Conservation (phyloP, 23 red algal species). For the Gracilaria gracilis region DNA sequence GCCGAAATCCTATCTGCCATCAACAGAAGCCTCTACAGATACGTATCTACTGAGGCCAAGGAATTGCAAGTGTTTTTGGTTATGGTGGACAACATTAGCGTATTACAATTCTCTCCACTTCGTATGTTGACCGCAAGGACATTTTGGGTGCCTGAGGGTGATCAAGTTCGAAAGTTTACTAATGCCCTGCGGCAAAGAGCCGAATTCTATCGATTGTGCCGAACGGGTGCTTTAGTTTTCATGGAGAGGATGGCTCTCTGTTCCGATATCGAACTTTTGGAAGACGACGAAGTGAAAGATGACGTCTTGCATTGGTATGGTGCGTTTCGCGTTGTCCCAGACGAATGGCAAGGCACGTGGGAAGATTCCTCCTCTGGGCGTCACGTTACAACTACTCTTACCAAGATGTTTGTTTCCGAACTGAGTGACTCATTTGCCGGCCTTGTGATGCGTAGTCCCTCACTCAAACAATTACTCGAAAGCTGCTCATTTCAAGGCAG, state of each 20-base stretch:
- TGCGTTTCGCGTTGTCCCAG: conserved; percentile 51
- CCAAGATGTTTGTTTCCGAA: conserved; percentile 31
- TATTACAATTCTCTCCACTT: conserved; percentile 53
- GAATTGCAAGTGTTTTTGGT: conserved; percentile 1
- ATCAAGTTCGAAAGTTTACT: conserved; percentile 16
- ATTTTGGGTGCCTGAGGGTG: conserved; percentile 20
- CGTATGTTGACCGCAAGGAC: conserved; percentile 20
- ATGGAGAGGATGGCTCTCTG: conserved; percentile 7
- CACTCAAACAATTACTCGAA: conserved; percentile 31
- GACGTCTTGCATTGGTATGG: conserved; percentile 23
- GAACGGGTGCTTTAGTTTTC: conserved; percentile 25
- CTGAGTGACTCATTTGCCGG: conserved; percentile 17
- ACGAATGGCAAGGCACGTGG: conserved; percentile 22
- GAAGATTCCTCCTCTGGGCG: conserved; percentile 14
- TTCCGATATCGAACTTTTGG: conserved; percentile 23
- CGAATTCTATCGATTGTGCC: conserved; percentile 26
- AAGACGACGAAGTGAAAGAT: conserved; percentile 3
- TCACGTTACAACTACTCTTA: conserved; percentile 20
- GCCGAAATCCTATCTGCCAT: conserved; percentile 18
- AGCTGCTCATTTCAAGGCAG: neutral
- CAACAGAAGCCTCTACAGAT: conserved; percentile 17
- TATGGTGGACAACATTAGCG: neutral
- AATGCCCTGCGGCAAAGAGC: conserved; percentile 11
- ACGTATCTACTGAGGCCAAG: neutral
- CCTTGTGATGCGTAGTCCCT: conserved; percentile 9